Evolutionary conservation across 306 rosid genomes (phyloP), one percentile per base, ranked within the genome.

Genomic region (Canavalia ensiformis): DNA sequence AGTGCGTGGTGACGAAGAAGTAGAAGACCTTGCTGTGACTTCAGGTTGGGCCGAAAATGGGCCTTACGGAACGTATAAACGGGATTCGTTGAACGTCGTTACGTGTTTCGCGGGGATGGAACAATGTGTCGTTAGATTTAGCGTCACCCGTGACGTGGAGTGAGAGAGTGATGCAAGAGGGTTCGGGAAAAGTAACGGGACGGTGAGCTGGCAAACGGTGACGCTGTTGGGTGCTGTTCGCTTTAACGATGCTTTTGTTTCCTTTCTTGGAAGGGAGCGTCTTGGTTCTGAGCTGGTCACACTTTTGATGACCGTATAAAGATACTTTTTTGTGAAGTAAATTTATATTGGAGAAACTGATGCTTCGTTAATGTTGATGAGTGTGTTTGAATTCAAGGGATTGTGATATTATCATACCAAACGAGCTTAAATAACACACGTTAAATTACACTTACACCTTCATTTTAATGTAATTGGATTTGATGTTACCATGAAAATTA

Each of bases 11-110:
- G 47, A 56, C 58, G 72, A 81, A 75, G 83, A 81, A 75, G 73
- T 44, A 44, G 80, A 60, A 73, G 87, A 72, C 54, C 42, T 47
- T 76, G 42, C 7, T 13, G 75, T 5, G 59, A 58, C 74, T 82
- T 44, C 2, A 60, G 65, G 67, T 81, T 88, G 95, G 95, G 95
- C 94, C 90, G 76, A n/a, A 60, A 77, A 64, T 88, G 95, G 93
- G 92, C 97, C 90, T 83, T 13, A 64, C 72, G 80, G 44, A 54
- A 64, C 3, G 4, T 13, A 2, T 51, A 77, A 72, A 80, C 3
- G 84, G 59, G 58, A 49, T 45, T 72, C 35, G 12, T 2, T 1
- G 8, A 81, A 85, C 89, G 87, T 7, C 88, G 91, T 90, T 80
- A 68, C 54, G 5, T 52, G 10, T 28, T 13, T 10, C 5, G 74